Percentiles rank a stretch among this genome's conserved stretches.
phyloP scores from a whole-genome alignment of 1,284 basidiomycete genomes.

The Ganoderma boninense region DNA sequence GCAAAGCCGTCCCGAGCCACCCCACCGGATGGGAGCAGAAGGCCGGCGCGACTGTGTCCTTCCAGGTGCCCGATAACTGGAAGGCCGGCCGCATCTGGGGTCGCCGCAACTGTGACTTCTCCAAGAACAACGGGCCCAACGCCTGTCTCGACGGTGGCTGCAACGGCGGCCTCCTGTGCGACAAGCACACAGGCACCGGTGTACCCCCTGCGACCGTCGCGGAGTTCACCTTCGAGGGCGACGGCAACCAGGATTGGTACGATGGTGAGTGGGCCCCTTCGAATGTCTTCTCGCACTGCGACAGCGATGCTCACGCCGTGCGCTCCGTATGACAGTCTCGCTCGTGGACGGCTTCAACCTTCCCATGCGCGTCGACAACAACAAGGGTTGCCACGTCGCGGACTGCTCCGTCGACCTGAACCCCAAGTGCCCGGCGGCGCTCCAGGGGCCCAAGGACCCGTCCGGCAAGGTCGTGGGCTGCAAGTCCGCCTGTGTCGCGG shows the following conservation, averaged over 20 bases:
- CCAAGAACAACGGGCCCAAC: constrained; percentile 47
- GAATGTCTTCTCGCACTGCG: too few species aligned
- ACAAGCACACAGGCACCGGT: constrained; percentile 49
- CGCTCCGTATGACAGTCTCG: constrained; percentile 37
- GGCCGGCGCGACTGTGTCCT: constrained; percentile 41
- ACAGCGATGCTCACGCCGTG: neutral
- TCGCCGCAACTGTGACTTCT: constrained; percentile 55
- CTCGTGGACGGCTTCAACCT: constrained; percentile 54
- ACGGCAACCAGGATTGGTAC: constrained; percentile 47
- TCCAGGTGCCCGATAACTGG: constrained; percentile 49
- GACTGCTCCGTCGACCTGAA: constrained; percentile 54
- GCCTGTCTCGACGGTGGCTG: constrained; percentile 54
- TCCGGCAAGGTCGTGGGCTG: constrained; percentile 52
- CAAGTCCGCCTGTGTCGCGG: constrained; percentile 51
- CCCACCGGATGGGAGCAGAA: constrained; percentile 46
- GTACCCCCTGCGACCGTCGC: constrained; percentile 54
- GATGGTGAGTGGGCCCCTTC: constrained; percentile 44
- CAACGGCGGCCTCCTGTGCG: constrained; percentile 56
- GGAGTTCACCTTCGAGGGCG: constrained; percentile 50
- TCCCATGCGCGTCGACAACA: constrained; percentile 51
- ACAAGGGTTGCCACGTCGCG: constrained; percentile 49
- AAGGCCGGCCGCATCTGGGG: constrained; percentile 51
- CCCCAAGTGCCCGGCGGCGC: constrained; percentile 45
- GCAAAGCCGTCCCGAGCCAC: constrained; percentile 37
- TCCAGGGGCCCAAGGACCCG: constrained; percentile 48